Conservation (phyloP, 805 yeast genomes). For the Kuraishia piskuri region DNA sequence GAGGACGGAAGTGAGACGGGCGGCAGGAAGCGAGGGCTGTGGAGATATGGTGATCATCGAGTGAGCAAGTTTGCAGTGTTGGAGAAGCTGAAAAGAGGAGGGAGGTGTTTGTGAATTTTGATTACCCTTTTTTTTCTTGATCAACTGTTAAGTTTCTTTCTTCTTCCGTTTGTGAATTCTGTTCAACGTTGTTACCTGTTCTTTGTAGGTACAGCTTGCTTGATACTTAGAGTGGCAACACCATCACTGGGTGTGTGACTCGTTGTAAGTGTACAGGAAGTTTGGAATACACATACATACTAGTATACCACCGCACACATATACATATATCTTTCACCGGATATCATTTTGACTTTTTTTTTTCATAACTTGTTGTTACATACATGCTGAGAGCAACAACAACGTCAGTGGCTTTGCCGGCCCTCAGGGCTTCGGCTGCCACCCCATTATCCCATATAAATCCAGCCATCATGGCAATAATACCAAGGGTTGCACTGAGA, state of each 20-base stretch:
- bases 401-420: neutral
- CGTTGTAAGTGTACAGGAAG: too few relatives aligned
- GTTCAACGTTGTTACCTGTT: too few relatives aligned
- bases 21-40: neutral
- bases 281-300: too few relatives aligned
- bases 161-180: too few relatives aligned
- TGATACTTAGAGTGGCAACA: neutral
- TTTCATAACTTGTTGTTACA: too few relatives aligned
- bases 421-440: neutral
- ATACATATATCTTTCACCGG: neutral
- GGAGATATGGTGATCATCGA: neutral
- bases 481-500: neutral
- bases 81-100: too few relatives aligned
- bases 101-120: too few relatives aligned
- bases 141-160: too few relatives aligned
- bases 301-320: neutral
- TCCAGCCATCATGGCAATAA: neutral
- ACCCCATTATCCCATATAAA: neutral
- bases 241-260: neutral
- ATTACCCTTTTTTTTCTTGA: too few relatives aligned
- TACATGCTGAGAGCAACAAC: neutral
- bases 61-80: too few relatives aligned
- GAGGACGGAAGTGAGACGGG: too few relatives aligned
- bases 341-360: too few relatives aligned
- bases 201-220: neutral